Evolutionary conservation across 306 rosid genomes (phyloP).

Genomic region (Vigna mungo): DNA sequence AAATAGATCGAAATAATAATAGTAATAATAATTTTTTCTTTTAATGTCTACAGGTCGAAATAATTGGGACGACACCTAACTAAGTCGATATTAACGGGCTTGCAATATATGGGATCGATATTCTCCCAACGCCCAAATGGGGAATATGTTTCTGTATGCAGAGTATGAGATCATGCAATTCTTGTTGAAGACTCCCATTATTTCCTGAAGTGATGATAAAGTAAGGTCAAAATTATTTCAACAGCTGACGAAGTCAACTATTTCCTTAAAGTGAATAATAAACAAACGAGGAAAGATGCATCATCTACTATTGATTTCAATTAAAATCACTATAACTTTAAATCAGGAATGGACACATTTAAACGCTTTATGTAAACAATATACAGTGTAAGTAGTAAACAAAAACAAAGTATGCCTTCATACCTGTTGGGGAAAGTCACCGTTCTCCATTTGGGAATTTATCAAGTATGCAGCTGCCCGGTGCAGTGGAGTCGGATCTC

Average conservation of each 20-base stretch:
- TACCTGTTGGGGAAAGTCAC: slow-evolving; percentile 95
- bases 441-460: slow-evolving; percentile 83
- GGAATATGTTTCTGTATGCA: slow-evolving; percentile 86
- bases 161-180: slow-evolving; percentile 88
- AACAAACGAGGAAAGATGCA: neutral
- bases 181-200: slow-evolving; percentile 87
- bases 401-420: neutral
- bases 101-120: slow-evolving; percentile 60
- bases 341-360: neutral
- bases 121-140: slow-evolving; percentile 93
- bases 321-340: neutral
- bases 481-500: slow-evolving; percentile 79
- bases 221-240: slow-evolving; percentile 13
- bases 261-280: neutral
- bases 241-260: neutral
- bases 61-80: neutral
- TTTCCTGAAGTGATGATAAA: slow-evolving; percentile 61
- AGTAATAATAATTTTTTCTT: neutral
- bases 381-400: neutral
- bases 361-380: neutral
- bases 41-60: slow-evolving; percentile 6
- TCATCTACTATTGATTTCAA: neutral
- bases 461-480: slow-evolving; percentile 74
- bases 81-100: slow-evolving; percentile 32
- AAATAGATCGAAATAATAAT: neutral